A percentile compares a stretch with the other conserved stretches of the same genome.
These are phyloP conservation scores for Lactarius pseudohatsudake DNA, from an alignment of 768 basidiomycete species.

Conservation along the genomic window DNA sequence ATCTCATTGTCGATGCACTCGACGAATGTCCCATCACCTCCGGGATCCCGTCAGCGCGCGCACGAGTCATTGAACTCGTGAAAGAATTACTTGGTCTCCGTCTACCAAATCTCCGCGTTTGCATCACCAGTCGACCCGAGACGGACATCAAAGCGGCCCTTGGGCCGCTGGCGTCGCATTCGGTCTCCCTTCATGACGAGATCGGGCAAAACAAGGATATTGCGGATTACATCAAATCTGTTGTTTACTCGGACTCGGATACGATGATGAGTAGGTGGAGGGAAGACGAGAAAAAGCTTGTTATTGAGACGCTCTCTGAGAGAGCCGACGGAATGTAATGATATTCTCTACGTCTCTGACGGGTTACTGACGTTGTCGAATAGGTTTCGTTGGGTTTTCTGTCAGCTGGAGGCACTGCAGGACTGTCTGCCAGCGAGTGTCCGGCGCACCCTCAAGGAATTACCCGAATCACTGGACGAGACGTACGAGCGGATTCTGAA, in stretches of 20 bases:
- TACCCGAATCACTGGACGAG: not conserved
- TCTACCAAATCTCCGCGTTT: not conserved
- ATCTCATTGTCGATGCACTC: not conserved
- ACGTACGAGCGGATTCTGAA: not conserved
- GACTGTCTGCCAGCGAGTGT: not conserved
- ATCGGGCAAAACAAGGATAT: not conserved
- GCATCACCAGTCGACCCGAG: not conserved
- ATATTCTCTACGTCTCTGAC: not conserved
- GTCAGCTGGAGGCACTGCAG: too few species aligned
- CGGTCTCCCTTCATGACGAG: not conserved
- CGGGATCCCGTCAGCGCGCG: not conserved
- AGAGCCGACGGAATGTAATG: not conserved
- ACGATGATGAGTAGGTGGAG: not conserved
- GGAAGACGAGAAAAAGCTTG: not conserved
- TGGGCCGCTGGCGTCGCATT: not conserved
- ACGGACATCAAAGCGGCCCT: not conserved
- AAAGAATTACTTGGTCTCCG: not conserved
- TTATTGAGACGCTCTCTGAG: not conserved
- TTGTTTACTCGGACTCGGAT: not conserved
- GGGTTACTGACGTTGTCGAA: not conserved
- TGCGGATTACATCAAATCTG: not conserved
- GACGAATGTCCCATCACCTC: not conserved
- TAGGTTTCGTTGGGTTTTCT: not conserved
- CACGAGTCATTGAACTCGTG: not conserved
- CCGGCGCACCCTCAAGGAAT: not conserved